Conservation (phyloP, 2,329 filamentous ascomycete genomes). For the Neonectria hederae region DNA sequence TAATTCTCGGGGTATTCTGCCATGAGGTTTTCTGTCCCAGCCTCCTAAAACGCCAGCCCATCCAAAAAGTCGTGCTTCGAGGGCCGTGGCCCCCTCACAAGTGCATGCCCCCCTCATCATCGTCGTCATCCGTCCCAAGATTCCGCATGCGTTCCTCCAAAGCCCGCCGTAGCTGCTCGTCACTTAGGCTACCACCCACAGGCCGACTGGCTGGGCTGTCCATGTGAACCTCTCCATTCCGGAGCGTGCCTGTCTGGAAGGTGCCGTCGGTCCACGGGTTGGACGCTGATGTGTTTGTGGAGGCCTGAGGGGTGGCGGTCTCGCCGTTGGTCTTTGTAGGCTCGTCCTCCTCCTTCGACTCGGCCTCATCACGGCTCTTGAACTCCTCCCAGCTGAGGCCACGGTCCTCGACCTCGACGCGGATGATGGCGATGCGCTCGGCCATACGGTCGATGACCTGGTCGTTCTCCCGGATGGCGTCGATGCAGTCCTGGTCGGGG, state of each 20-base stretch:
- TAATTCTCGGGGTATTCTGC: constrained; percentile 36
- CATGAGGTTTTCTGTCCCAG: constrained; percentile 26
- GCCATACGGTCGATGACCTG: constrained; percentile 74
- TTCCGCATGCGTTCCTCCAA: constrained; percentile 64
- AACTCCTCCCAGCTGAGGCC: constrained; percentile 68
- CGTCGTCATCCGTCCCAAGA: constrained; percentile 55
- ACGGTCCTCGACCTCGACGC: constrained; percentile 69
- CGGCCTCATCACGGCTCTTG: constrained; percentile 55
- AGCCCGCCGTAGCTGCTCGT: constrained; percentile 66
- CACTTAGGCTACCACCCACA: constrained; percentile 60
- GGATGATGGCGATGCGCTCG: constrained; percentile 71
- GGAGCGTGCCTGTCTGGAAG: constrained; percentile 68
- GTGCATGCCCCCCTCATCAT: constrained; percentile 68
- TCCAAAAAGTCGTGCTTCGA: constrained; percentile 17
- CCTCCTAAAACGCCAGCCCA: constrained; percentile 39
- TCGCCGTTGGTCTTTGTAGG: constrained; percentile 17
- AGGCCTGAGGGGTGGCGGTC: constrained; percentile 1
- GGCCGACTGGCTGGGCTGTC: constrained; percentile 44
- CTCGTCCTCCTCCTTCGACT: constrained; percentile 44
- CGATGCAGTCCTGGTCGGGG: constrained; percentile 75
- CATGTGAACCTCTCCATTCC: constrained; percentile 60
- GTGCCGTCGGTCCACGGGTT: constrained; percentile 71
- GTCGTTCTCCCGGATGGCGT: constrained; percentile 78
- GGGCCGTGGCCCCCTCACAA: constrained; percentile 51
- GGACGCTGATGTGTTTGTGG: constrained; percentile 29